phyloP scores from a whole-genome alignment of 805 yeast genomes.

The Candida parachauliodes region DNA sequence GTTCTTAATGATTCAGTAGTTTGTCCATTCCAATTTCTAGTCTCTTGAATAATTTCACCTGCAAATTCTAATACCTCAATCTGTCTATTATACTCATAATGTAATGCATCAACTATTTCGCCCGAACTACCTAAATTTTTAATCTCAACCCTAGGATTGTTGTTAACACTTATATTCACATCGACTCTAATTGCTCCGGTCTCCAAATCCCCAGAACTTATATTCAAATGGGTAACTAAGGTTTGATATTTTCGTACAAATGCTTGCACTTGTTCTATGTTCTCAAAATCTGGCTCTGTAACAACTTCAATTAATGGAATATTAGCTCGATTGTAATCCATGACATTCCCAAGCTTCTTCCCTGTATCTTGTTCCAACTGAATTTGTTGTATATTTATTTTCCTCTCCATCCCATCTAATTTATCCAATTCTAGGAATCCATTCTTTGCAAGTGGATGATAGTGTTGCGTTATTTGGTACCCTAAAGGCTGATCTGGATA shows the following conservation, averaged over 20 bases:
- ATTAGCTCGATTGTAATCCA: slow-evolving; percentile 83
- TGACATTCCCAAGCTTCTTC: slow-evolving; percentile 34
- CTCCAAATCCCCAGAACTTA: slow-evolving; percentile 89
- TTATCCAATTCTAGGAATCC: slow-evolving; percentile 55
- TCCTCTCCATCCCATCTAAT: slow-evolving; percentile 53
- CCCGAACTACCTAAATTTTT: slow-evolving; percentile 85
- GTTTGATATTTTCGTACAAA: slow-evolving; percentile 81
- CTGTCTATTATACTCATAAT: slow-evolving; percentile 73
- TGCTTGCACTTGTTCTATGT: slow-evolving; percentile 63
- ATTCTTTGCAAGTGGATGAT: slow-evolving; percentile 67
- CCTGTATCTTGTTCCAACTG: slow-evolving; percentile 97
- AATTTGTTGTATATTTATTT: slow-evolving; percentile 67
- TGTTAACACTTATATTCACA: slow-evolving; percentile 81
- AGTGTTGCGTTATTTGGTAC: slow-evolving; percentile 91
- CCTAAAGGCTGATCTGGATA: slow-evolving; percentile 97
- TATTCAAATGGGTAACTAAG: slow-evolving; percentile 60
- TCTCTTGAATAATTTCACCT: slow-evolving; percentile 46
- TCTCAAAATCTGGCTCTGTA: slow-evolving; percentile 80
- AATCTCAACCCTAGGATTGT: slow-evolving; percentile 75
- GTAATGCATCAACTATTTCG: slow-evolving; percentile 73
- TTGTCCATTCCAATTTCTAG: slow-evolving; percentile 89
- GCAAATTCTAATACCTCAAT: slow-evolving; percentile 40
- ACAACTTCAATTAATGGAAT: slow-evolving; percentile 88
- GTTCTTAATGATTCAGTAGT: slow-evolving; percentile 64
- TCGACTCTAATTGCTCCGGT: slow-evolving; percentile 95